Evolutionary conservation across 257 asterid genomes (phyloP).

Genomic region (Przewalskia tangutica): DNA sequence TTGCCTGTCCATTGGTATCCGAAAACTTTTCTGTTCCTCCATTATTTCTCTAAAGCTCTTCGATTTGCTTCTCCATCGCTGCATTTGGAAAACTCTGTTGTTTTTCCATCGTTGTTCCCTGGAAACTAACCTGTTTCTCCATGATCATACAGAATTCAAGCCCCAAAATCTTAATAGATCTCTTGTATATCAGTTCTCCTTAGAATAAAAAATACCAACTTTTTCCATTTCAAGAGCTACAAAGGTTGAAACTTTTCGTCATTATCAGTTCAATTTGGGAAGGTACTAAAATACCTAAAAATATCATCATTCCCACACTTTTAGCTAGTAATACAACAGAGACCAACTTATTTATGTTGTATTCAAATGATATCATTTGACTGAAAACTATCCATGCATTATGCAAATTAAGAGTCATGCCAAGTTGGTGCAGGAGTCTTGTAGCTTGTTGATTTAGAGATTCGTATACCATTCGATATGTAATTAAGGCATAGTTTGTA

Average conservation of each 20-base stretch:
- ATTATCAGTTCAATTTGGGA: conserved; percentile 10
- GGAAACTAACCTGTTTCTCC: conserved; percentile 59
- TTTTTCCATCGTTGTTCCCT: conserved; percentile 36
- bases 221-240: conserved; percentile 5
- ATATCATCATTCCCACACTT: not conserved
- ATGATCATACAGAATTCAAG: conserved; percentile 8
- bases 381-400: no score
- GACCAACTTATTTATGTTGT: no score
- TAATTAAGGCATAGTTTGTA: no score
- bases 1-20: conserved; percentile 84
- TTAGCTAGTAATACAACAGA: not conserved
- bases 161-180: not conserved
- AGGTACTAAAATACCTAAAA: not conserved
- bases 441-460: no score
- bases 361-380: no score
- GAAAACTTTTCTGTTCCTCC: conserved; percentile 91
- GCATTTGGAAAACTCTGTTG: conserved; percentile 52
- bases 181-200: not conserved
- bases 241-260: conserved; percentile 14
- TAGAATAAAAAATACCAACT: not conserved
- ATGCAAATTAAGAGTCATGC: no score
- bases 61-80: conserved; percentile 55
- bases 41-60: conserved; percentile 71
- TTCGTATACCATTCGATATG: no score
- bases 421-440: no score